Evolutionary conservation across 2,329 filamentous ascomycete genomes (phyloP).

Genomic region (Fusarium cicatricum): DNA sequence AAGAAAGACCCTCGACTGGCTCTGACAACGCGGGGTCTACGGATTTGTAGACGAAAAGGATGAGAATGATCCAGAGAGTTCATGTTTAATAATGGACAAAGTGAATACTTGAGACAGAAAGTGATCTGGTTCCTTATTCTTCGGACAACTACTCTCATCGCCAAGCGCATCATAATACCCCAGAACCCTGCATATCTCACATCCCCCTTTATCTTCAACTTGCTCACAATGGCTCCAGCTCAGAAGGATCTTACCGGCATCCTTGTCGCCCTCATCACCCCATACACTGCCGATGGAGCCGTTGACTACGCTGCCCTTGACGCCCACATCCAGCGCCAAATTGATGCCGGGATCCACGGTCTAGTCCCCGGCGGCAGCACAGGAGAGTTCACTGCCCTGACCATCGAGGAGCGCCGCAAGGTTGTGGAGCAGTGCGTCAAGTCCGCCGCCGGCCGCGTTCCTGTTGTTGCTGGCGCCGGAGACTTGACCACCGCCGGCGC

Average conservation of each 20-base stretch:
- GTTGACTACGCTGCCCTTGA: constrained; percentile 48
- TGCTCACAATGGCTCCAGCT: constrained; percentile 27
- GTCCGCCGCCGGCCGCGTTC: constrained; percentile 50
- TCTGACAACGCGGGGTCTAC: constrained; percentile 25
- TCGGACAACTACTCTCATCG: background rate
- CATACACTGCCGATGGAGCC: constrained; percentile 53
- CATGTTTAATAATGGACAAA: constrained; percentile 23
- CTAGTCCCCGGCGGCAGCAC: constrained; percentile 59
- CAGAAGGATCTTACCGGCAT: constrained; percentile 50
- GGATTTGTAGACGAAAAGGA: constrained; percentile 1
- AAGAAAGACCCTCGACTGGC: constrained; percentile 2
- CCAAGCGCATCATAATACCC: background rate
- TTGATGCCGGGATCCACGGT: constrained; percentile 56
- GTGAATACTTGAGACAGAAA: background rate
- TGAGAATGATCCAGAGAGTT: background rate
- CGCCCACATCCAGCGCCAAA: constrained; percentile 55
- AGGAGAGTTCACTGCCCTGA: constrained; percentile 58
- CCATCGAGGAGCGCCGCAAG: constrained; percentile 54
- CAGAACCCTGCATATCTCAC: background rate
- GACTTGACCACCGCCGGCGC: constrained; percentile 49
- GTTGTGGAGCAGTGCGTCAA: constrained; percentile 49
- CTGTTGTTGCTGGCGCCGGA: constrained; percentile 55
- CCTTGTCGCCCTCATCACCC: constrained; percentile 58
- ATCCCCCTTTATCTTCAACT: background rate
- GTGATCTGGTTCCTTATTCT: background rate